phyloP scores from a whole-genome alignment of 2,329 filamentous ascomycete genomes.

The Stagonosporopsis chrysanthemi region DNA sequence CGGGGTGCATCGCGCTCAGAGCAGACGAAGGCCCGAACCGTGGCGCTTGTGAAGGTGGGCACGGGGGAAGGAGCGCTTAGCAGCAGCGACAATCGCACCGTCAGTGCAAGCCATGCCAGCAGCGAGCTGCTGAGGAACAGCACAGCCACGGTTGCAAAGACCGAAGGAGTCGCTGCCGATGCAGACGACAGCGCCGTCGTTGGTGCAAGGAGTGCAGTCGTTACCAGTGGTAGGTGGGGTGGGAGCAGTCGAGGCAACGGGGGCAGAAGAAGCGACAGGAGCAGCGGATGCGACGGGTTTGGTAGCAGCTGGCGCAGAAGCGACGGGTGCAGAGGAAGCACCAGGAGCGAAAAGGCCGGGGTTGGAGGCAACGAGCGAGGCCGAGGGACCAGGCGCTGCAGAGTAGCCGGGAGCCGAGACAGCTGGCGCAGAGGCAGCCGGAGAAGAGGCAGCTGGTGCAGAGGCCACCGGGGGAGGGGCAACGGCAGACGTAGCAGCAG shows the following conservation, averaged over 20 bases:
- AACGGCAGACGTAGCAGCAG: constrained; percentile 11
- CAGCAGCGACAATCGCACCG: constrained; percentile 34
- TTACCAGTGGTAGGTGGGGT: constrained; percentile 18
- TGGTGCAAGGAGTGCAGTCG: constrained; percentile 48
- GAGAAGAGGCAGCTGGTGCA: neutral
- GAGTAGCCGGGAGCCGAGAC: constrained; percentile 10
- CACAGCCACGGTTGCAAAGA: constrained; percentile 54
- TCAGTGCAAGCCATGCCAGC: constrained; percentile 52
- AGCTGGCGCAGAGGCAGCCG: constrained; percentile 8
- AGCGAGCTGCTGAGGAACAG: constrained; percentile 51
- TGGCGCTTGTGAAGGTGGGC: constrained; percentile 42
- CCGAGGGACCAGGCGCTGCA: constrained; percentile 17
- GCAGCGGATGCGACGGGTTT: constrained; percentile 2
- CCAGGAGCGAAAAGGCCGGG: constrained; percentile 33
- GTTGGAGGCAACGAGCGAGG: constrained; percentile 4
- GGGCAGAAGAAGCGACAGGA: constrained; percentile 25
- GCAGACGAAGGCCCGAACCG: constrained; percentile 29
- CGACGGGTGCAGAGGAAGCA: constrained; percentile 38
- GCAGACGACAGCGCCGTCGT: constrained; percentile 54
- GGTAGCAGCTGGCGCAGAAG: constrained; percentile 6
- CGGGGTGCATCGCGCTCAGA: constrained; percentile 24
- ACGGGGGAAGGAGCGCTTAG: constrained; percentile 37
- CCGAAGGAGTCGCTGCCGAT: constrained; percentile 53
- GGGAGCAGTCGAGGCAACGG: constrained; percentile 12
- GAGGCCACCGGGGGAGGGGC: constrained; percentile 6